A percentile compares a stretch with the other conserved stretches of the same genome.
Conservation (phyloP, 129 eudicot genomes). For the Lonicera japonica region DNA sequence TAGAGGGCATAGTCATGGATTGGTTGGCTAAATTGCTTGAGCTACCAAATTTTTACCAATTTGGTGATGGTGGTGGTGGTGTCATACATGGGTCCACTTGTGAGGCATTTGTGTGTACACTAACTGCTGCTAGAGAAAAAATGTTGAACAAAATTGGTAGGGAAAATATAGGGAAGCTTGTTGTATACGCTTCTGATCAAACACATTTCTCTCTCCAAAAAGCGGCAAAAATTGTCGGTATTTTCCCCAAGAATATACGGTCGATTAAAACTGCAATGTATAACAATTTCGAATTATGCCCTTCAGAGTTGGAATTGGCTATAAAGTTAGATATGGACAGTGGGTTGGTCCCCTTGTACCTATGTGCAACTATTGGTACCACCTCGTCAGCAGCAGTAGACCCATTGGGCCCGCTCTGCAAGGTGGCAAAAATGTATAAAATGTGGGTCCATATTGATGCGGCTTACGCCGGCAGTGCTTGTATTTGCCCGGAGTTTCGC, state of each 20-base stretch:
- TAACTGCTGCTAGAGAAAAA: constrained; percentile 28
- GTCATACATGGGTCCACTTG: constrained; percentile 38
- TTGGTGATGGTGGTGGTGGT: constrained; percentile 34
- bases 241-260: constrained; percentile 17
- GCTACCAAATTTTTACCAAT: constrained; percentile 31
- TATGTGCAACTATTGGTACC: constrained; percentile 33
- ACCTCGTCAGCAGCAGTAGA: constrained; percentile 29
- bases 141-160: constrained; percentile 14
- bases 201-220: constrained; percentile 29
- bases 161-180: constrained; percentile 18
- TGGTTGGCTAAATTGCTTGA: constrained; percentile 30
- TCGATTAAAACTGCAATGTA: constrained; percentile 12
- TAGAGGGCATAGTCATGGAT: constrained; percentile 36
- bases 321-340: constrained; percentile 17
- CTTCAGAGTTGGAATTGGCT: neutral
- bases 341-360: constrained; percentile 30
- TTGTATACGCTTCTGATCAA: constrained; percentile 37
- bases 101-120: constrained; percentile 32
- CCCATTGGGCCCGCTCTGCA: constrained; percentile 19
- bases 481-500: constrained; percentile 30
- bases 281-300: constrained; percentile 11
- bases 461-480: constrained; percentile 21
- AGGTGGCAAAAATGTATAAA: constrained; percentile 16
- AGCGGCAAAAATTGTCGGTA: constrained; percentile 24
- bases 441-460: constrained; percentile 48